Conservation (phyloP, 2,329 filamentous ascomycete genomes). For the Mycosphaerelloides madeirae region DNA sequence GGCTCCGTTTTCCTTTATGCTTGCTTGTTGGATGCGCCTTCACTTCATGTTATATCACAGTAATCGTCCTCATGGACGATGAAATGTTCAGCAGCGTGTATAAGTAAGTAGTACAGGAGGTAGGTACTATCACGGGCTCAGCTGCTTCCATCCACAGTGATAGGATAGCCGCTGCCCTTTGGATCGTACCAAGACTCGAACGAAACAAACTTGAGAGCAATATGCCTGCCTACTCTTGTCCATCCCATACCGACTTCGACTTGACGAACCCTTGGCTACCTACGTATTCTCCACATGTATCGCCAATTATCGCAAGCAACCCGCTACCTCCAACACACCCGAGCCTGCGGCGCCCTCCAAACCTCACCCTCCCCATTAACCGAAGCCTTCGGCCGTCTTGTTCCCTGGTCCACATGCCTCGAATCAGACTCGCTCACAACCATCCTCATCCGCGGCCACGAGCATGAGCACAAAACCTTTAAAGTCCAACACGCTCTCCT, state of each 20-base stretch:
- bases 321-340: no score
- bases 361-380: background rate
- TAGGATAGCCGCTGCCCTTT: no score
- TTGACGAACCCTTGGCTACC: no score
- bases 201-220: no score
- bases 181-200: no score
- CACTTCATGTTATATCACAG: background rate
- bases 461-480: conserved; percentile 1
- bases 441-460: conserved; percentile 5
- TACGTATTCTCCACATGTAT: no score
- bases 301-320: no score
- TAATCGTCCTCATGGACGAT: background rate
- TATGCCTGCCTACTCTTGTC: no score
- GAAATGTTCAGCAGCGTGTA: background rate
- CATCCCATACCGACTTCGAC: no score
- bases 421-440: background rate
- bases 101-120: background rate
- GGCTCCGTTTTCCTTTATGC: conserved; percentile 21
- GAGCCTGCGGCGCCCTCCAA: no score
- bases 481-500: conserved; percentile 4
- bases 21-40: conserved; percentile 6
- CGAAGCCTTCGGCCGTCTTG: conserved; percentile 1
- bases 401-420: background rate
- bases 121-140: background rate
- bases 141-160: no score